Conservation (phyloP, 1,284 basidiomycete species). For the Moesziomyces sp. region DNA sequence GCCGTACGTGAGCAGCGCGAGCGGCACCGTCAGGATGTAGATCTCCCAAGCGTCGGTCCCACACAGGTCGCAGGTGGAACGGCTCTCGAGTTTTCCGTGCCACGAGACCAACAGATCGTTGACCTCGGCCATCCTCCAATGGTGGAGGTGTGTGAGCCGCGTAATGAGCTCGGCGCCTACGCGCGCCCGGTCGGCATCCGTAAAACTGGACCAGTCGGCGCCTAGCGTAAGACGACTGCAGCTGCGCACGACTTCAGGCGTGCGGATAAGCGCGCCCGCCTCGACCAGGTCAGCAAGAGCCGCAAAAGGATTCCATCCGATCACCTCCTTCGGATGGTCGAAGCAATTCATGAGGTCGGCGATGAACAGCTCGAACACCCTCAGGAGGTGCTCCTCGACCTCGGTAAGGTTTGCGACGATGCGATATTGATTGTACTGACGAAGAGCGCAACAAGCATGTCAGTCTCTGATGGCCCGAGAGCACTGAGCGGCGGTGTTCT, state of each 20-base stretch:
- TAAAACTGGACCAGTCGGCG: slow-evolving; percentile 2
- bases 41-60: slow-evolving; percentile 27
- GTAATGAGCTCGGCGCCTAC: slow-evolving; percentile 1
- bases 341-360: slow-evolving; percentile 36
- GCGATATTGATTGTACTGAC: background rate
- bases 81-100: slow-evolving; percentile 14
- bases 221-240: slow-evolving; percentile 30
- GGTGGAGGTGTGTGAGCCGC: slow-evolving; percentile 3
- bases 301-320: slow-evolving; percentile 21
- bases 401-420: background rate
- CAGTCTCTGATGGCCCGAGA: too few relatives aligned
- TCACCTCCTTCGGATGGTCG: slow-evolving; percentile 27
- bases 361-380: slow-evolving; percentile 10
- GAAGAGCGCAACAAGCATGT: too few relatives aligned
- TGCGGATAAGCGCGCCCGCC: slow-evolving; percentile 15
- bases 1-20: slow-evolving; percentile 11
- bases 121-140: slow-evolving; percentile 6
- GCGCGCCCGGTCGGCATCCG: background rate
- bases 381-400: background rate
- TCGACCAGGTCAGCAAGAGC: slow-evolving; percentile 27
- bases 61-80: slow-evolving; percentile 24
- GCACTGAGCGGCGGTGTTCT: slow-evolving; percentile 1
- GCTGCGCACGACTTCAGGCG: slow-evolving; percentile 6
- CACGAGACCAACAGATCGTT: slow-evolving; percentile 8
- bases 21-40: slow-evolving; percentile 14